These are phyloP conservation scores for Boletellus sp. DNA, from an alignment of 1,284 basidiomycete species.

Conservation along the genomic window DNA sequence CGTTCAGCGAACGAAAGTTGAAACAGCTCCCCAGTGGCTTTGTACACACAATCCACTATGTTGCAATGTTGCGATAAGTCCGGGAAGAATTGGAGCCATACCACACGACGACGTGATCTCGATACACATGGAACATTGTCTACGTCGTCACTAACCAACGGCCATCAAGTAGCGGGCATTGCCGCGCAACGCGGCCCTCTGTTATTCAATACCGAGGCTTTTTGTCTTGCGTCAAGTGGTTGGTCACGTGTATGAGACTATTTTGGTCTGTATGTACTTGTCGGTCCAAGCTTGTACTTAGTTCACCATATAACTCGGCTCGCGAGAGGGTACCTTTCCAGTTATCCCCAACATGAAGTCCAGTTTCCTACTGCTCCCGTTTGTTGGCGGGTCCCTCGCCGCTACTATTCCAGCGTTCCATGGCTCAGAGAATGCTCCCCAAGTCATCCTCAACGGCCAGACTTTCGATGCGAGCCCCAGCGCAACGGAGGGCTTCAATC, in stretches of 20 bases:
- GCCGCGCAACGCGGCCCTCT: no score
- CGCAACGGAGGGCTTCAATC: constrained; percentile 38
- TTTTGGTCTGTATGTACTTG: constrained; percentile 17
- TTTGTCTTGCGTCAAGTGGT: no score
- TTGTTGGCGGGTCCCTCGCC: constrained; percentile 19
- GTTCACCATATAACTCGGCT: background rate
- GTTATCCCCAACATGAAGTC: constrained; percentile 16
- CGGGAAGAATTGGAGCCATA: no score
- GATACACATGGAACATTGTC: no score
- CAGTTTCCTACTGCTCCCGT: constrained; percentile 19
- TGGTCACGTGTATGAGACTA: background rate
- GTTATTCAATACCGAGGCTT: no score
- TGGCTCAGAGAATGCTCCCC: constrained; percentile 8
- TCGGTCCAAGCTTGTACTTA: background rate
- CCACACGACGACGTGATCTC: no score
- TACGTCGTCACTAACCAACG: no score
- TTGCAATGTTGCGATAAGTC: no score
- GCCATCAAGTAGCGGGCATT: no score
- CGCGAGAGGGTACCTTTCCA: background rate
- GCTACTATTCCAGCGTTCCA: constrained; percentile 14
- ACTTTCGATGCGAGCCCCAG: constrained; percentile 20
- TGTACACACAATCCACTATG: no score
- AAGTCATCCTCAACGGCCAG: constrained; percentile 26
- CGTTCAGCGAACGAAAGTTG: no score
- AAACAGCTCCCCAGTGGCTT: no score